Conservation (phyloP, 345 rosid genomes). For the Eucalyptus shirleyi region DNA sequence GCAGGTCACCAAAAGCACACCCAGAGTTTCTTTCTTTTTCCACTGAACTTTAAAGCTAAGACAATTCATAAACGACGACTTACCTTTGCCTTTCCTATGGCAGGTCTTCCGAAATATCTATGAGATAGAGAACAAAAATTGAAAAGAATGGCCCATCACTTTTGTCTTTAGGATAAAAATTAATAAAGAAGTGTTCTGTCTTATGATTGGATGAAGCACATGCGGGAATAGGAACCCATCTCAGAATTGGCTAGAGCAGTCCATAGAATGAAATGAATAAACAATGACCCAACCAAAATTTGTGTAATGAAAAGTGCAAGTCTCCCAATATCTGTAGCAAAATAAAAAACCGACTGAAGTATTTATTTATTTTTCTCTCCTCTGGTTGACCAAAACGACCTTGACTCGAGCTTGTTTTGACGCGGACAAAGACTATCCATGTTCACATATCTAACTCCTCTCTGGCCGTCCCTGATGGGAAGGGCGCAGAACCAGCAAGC, state of each 20-base stretch:
- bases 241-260: slow-evolving; percentile 13
- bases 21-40: neutral
- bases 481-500: neutral
- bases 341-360: neutral
- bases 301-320: too few species aligned
- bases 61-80: neutral
- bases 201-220: neutral
- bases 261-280: neutral
- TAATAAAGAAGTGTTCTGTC: too few species aligned
- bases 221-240: neutral
- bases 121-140: too few species aligned
- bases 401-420: neutral
- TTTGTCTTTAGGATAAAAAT: neutral
- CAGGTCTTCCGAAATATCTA: neutral
- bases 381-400: neutral
- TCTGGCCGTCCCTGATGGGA: neutral
- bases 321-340: too few species aligned
- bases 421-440: neutral
- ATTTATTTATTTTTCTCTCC: neutral
- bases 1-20: neutral
- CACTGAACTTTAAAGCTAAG: neutral
- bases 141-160: neutral
- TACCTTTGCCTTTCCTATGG: neutral
- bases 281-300: too few species aligned
- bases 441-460: neutral